phyloP scores from a whole-genome alignment of 495 filamentous ascomycete genomes.

The Aspergillus biplanus region DNA sequence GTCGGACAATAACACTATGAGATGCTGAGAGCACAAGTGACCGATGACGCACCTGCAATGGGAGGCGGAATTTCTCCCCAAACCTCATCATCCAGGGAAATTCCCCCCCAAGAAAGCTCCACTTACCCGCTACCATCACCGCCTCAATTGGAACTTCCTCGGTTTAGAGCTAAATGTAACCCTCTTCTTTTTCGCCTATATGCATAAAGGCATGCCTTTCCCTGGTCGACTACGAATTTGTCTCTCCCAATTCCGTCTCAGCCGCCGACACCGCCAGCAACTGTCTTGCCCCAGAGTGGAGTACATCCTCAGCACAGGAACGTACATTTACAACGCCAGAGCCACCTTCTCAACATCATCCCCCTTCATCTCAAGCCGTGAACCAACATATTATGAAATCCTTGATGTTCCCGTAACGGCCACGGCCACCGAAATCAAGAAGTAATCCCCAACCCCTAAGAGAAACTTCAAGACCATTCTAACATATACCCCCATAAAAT shows the following conservation, averaged over 20 bases:
- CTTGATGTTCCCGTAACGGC: slow-evolving; percentile 74
- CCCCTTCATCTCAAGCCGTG: slow-evolving; percentile 28
- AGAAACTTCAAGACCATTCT: background rate
- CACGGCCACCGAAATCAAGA: slow-evolving; percentile 79
- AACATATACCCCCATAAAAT: background rate
- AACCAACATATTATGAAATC: slow-evolving; percentile 76
- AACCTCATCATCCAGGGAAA: slow-evolving; percentile 4
- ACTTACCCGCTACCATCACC: background rate
- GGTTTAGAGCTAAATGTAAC: slow-evolving; percentile 4
- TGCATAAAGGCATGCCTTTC: slow-evolving; percentile 23
- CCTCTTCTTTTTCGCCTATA: background rate
- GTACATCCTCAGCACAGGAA: background rate
- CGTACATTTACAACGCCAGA: slow-evolving; percentile 2
- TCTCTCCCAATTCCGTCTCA: slow-evolving; percentile 4
- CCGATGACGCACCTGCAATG: slow-evolving; percentile 31
- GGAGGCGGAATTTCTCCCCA: slow-evolving; percentile 21
- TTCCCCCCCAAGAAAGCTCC: background rate
- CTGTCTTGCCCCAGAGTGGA: too few relatives aligned
- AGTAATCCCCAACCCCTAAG: slow-evolving; percentile 50
- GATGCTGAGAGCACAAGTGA: too few relatives aligned
- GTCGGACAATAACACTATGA: too few relatives aligned
- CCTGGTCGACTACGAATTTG: slow-evolving; percentile 22
- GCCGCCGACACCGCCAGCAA: background rate
- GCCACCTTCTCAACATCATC: slow-evolving; percentile 47
- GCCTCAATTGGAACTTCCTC: background rate